Evolutionary conservation across 441 rosid species (phyloP).

Genomic region (Heliophila coronopifolia): DNA sequence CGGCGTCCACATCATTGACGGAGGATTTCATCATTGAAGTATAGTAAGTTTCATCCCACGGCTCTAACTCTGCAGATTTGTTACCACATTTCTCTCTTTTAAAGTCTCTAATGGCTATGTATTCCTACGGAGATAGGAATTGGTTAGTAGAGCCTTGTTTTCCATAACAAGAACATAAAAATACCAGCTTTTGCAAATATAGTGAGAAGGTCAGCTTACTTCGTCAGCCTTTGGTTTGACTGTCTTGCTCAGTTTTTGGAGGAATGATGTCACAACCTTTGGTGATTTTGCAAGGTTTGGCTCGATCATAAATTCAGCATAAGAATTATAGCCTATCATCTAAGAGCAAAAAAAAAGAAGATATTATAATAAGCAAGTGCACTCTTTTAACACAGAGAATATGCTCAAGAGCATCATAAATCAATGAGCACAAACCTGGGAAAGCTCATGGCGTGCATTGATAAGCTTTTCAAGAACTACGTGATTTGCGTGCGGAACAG

Average conservation of each 20-base stretch:
- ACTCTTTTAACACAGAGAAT: background rate
- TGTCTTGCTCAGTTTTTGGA: conserved; percentile 72
- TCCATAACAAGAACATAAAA: background rate
- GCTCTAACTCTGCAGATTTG: conserved; percentile 55
- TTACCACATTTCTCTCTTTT: conserved; percentile 60
- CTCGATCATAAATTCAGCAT: conserved; percentile 63
- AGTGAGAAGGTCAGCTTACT: conserved; percentile 38
- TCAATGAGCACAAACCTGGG: conserved; percentile 50
- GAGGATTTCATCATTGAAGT: conserved; percentile 78
- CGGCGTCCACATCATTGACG: conserved; percentile 54
- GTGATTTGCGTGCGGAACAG: conserved; percentile 70
- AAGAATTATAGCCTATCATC: conserved; percentile 71
- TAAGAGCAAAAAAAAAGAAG: conserved; percentile 26
- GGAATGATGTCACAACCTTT: conserved; percentile 67
- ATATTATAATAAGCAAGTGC: background rate
- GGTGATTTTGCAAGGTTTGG: conserved; percentile 87
- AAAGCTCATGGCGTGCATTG: conserved; percentile 78
- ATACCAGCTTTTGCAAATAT: background rate
- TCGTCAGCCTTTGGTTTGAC: conserved; percentile 69
- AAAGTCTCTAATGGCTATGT: conserved; percentile 49
- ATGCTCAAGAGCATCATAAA: background rate
- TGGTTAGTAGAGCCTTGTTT: conserved; percentile 7
- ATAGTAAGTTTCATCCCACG: conserved; percentile 93
- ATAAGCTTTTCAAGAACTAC: conserved; percentile 72
- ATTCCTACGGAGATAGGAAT: conserved; percentile 48